Evolutionary conservation across 345 rosid genomes (phyloP).

Genomic region (Brassica nigra): DNA sequence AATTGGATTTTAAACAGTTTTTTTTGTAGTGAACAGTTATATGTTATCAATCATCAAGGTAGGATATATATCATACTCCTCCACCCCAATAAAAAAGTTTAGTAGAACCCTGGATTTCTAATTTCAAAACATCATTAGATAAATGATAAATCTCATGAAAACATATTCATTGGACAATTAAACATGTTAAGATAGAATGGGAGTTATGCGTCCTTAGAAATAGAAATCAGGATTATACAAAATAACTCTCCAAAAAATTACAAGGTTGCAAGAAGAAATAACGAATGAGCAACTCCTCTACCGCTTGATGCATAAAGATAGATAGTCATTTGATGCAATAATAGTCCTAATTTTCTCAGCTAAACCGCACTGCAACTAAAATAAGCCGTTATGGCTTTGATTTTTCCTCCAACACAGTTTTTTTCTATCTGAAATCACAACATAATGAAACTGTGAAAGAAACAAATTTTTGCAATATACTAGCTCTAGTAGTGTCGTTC

Average conservation of each 20-base stretch:
- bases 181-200: background rate
- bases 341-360: slow-evolving; percentile 1
- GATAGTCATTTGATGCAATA: background rate
- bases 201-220: background rate
- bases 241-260: background rate
- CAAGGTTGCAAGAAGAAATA: background rate
- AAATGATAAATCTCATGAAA: background rate
- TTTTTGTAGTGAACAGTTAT: no score
- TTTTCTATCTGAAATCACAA: slow-evolving; percentile 36
- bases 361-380: slow-evolving; percentile 14
- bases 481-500: background rate
- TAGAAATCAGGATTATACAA: background rate
- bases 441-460: slow-evolving; percentile 2
- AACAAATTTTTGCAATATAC: background rate
- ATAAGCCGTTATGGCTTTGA: slow-evolving; percentile 37
- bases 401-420: slow-evolving; percentile 26
- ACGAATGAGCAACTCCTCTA: background rate
- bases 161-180: background rate
- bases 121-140: no score
- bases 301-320: background rate
- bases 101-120: no score
- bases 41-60: no score
- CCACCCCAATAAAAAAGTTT: no score
- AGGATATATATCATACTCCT: no score
- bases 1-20: no score